Conservation (phyloP, 352 stramenopile species). For the Globisporangium canariense region DNA sequence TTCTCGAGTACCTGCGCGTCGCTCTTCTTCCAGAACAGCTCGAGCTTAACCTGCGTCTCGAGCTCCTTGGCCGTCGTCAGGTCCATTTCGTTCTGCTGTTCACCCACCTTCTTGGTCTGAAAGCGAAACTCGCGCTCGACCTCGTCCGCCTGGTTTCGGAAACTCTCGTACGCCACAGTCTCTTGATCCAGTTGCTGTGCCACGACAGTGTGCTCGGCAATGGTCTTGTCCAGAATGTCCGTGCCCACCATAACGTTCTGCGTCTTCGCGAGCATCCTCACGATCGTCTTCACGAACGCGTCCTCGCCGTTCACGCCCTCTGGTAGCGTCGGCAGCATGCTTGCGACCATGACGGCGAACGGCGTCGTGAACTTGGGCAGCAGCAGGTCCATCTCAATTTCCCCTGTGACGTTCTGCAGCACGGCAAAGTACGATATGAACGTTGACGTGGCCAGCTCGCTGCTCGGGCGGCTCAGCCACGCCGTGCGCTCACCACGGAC, state of each 20-base stretch:
- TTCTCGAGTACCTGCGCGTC: constrained; percentile 36
- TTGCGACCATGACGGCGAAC: constrained; percentile 79
- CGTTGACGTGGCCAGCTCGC: constrained; percentile 61
- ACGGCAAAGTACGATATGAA: constrained; percentile 76
- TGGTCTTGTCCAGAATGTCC: constrained; percentile 57
- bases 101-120: constrained; percentile 23
- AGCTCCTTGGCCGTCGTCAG: constrained; percentile 53
- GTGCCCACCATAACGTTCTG: constrained; percentile 69
- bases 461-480: constrained; percentile 72
- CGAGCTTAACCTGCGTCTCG: constrained; percentile 75
- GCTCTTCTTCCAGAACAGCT: constrained; percentile 75
- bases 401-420: constrained; percentile 35
- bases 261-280: constrained; percentile 71
- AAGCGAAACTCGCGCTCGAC: constrained; percentile 41
- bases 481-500: constrained; percentile 51
- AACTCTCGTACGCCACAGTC: constrained; percentile 29
- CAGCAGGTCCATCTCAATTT: constrained; percentile 67
- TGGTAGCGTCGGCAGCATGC: constrained; percentile 66
- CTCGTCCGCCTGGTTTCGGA: constrained; percentile 52
- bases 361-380: constrained; percentile 62
- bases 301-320: constrained; percentile 65
- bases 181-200: constrained; percentile 23
- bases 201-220: constrained; percentile 33
- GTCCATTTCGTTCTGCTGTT: constrained; percentile 35
- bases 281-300: constrained; percentile 65